phyloP scores from a whole-genome alignment of 352 stramenopile species.

The Globisporangium ultimum region DNA sequence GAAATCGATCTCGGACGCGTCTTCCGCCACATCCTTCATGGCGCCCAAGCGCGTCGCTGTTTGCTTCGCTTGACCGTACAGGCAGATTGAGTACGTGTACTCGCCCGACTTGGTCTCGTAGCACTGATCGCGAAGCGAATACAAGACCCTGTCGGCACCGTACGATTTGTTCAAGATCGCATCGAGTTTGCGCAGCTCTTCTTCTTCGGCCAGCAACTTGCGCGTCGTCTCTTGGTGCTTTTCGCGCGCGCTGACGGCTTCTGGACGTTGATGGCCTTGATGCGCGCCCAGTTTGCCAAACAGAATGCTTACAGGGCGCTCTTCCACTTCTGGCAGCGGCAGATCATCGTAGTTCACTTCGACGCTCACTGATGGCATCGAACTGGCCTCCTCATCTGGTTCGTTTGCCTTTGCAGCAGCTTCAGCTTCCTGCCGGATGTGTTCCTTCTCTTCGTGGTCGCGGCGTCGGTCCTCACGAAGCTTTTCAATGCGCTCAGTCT shows the following conservation, averaged over 20 bases:
- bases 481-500: conserved; percentile 51
- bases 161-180: conserved; percentile 51
- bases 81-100: conserved; percentile 88
- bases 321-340: conserved; percentile 42
- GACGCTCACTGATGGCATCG: background rate
- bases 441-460: conserved; percentile 21
- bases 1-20: conserved; percentile 38
- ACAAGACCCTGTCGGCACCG: conserved; percentile 58
- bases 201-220: conserved; percentile 33
- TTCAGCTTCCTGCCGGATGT: conserved; percentile 26
- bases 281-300: conserved; percentile 46
- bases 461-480: conserved; percentile 46
- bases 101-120: conserved; percentile 59
- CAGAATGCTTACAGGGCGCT: conserved; percentile 56
- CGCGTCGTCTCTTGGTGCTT: conserved; percentile 35
- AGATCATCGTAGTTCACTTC: conserved; percentile 40
- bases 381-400: conserved; percentile 13
- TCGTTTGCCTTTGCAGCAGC: conserved; percentile 11
- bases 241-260: conserved; percentile 45
- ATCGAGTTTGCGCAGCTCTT: conserved; percentile 29
- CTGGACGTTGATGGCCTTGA: conserved; percentile 37
- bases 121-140: conserved; percentile 67
- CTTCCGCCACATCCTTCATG: conserved; percentile 41
- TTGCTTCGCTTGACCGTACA: conserved; percentile 82
- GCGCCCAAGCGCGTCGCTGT: conserved; percentile 70